Conservation (phyloP, 2,329 filamentous ascomycete species). For the Exophiala sp. region DNA sequence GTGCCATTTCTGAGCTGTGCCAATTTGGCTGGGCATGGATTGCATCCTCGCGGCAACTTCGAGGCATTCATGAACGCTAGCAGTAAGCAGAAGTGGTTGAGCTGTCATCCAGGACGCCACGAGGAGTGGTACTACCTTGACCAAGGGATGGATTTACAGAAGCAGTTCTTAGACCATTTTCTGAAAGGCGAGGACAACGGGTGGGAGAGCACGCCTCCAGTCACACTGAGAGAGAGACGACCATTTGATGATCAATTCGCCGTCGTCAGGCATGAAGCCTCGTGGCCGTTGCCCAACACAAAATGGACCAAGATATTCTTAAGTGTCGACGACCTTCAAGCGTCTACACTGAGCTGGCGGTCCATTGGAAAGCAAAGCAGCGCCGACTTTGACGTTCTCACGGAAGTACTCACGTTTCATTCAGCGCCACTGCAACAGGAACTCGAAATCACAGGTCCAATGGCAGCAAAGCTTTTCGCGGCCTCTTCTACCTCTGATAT, state of each 20-base stretch:
- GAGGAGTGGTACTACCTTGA: conserved; percentile 70
- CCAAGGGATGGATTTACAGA: conserved; percentile 65
- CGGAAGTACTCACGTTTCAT: conserved; percentile 5
- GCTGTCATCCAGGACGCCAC: conserved; percentile 67
- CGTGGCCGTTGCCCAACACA: conserved; percentile 10
- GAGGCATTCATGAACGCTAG: conserved; percentile 61
- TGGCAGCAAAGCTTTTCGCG: conserved; percentile 10
- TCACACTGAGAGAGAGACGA: conserved; percentile 3
- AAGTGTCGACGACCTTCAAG: not conserved
- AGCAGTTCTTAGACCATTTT: conserved; percentile 66
- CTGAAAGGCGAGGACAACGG: conserved; percentile 60
- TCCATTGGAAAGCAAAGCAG: not conserved
- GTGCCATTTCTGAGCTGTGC: conserved; percentile 65
- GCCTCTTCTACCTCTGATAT: conserved; percentile 10
- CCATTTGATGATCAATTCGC: conserved; percentile 7
- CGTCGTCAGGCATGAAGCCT: not conserved
- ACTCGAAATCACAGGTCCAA: conserved; percentile 12
- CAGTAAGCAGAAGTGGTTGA: conserved; percentile 65
- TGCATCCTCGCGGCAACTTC: conserved; percentile 67
- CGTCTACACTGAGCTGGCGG: not conserved
- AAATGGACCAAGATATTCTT: conserved; percentile 13
- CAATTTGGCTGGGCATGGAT: conserved; percentile 67
- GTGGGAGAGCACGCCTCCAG: conserved; percentile 9
- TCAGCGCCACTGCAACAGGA: conserved; percentile 5
- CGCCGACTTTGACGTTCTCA: not conserved